Base-by-base conservation (phyloP, 2,329 filamentous ascomycete species). In the Pseudopithomyces maydicus region DNA sequence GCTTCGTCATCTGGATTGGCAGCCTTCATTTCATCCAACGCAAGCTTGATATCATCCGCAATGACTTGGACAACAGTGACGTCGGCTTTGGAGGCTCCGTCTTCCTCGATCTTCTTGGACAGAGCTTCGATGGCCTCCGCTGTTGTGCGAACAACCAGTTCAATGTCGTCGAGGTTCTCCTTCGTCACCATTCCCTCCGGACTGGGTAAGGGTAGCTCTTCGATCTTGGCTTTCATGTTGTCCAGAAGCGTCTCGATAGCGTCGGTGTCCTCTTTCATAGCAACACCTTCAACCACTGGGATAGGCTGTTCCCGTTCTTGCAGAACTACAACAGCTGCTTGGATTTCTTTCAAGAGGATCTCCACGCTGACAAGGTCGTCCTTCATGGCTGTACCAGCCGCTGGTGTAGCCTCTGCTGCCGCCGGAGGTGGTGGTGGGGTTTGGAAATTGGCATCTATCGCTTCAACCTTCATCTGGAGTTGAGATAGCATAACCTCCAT, bases 171-270 rank as follows among this genome's bases (percentile, higher is more conserved):
- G n/a, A 88, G 69, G 39, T 88, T 82, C 54, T 87, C 84, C 42
- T 84, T 83, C 32, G 80, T 85, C 10, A 92, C 87, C 2, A 86
- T 80, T 55, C 90, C 87, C 33, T 92, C 89, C 3, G 87, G 84
- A 49, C 93, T 81, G 1, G 84, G 81, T 23, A 85, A 73, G 5
- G 75, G 85, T 48, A 96, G 85, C 57, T 96, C 92, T 56, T 97
- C 94, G 10, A 98, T 80, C 45, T 90, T 90, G 5, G 89, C 87
- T 73, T 97, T 97, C 32, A 92, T 93, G 72, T 96, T 97, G 41
- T 90, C 87, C 12, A 98, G 82, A 47, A 98, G 87, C 0, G 90
- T 96, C 75, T 97, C 94, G 56, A 98, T 93, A 11, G 92, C 92
- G 59, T 94, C 87, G 0, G 93, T 91, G 66, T 98, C 93, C 63